These are phyloP conservation scores for Mallotus japonicus DNA, from an alignment of 441 rosid species.

Conservation along the genomic window DNA sequence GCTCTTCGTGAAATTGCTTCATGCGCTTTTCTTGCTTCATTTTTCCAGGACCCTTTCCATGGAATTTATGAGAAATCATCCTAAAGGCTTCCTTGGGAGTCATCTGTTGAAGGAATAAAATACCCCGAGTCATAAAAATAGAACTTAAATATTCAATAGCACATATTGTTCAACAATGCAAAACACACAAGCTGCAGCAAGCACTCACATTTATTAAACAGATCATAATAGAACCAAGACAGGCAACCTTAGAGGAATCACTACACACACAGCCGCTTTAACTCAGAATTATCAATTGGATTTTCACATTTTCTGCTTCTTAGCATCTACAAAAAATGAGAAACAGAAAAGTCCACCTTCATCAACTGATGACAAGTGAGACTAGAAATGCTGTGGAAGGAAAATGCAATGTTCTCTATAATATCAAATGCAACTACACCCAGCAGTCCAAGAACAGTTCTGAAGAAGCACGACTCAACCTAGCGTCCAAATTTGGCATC, in stretches of 20 bases:
- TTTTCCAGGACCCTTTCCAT: conserved; percentile 98
- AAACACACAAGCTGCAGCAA: neutral
- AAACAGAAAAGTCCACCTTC: neutral
- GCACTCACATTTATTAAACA: neutral
- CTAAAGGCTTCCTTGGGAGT: conserved; percentile 97
- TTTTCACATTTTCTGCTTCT: conserved; percentile 5
- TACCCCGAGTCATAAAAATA: neutral
- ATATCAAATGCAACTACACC: conserved; percentile 9
- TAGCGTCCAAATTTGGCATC: neutral
- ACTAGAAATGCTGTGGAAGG: neutral
- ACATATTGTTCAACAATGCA: neutral
- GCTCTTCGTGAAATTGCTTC: conserved; percentile 87
- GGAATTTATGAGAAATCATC: conserved; percentile 83
- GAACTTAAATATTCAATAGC: neutral
- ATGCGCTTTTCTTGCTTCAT: conserved; percentile 96
- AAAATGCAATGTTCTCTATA: neutral
- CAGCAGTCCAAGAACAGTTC: conserved; percentile 1
- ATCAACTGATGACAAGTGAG: neutral
- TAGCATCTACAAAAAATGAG: neutral
- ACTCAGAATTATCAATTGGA: neutral
- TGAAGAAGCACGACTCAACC: neutral
- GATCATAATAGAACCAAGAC: neutral
- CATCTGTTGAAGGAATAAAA: conserved; percentile 46
- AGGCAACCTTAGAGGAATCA: neutral
- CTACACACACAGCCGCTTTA: neutral